Conservation (phyloP, 2,329 filamentous ascomycete genomes). For the Exophiala aquamarina region DNA sequence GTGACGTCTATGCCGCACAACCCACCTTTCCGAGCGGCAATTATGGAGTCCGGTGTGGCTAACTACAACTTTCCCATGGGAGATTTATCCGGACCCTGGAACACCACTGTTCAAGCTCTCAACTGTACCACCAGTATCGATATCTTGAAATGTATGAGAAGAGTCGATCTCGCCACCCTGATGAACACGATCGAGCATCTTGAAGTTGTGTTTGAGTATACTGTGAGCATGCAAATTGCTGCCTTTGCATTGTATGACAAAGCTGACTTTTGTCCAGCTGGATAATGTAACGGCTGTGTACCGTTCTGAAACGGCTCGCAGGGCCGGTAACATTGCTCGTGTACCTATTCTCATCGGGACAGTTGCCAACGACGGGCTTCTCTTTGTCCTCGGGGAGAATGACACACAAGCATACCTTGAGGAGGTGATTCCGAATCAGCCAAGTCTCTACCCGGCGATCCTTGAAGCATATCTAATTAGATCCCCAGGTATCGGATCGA, state of each 20-base stretch:
- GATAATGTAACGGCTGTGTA: slow-evolving; percentile 11
- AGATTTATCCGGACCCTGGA: slow-evolving; percentile 15
- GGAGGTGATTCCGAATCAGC: background rate
- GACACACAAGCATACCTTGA: slow-evolving; percentile 13
- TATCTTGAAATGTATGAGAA: slow-evolving; percentile 11
- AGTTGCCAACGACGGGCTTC: slow-evolving; percentile 27
- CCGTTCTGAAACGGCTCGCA: slow-evolving; percentile 8
- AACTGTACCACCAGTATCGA: too few species aligned
- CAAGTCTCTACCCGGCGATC: slow-evolving; percentile 6
- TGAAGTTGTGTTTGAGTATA: slow-evolving; percentile 1
- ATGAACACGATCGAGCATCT: slow-evolving; percentile 2
- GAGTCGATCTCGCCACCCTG: slow-evolving; percentile 1
- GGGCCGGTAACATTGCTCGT: slow-evolving; percentile 16
- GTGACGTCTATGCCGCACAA: slow-evolving; percentile 19
- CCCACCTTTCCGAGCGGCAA: slow-evolving; percentile 30
- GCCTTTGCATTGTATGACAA: background rate
- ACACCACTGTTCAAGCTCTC: slow-evolving; percentile 16
- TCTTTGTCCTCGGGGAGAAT: slow-evolving; percentile 21
- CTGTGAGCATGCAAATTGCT: background rate
- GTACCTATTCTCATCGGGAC: slow-evolving; percentile 30
- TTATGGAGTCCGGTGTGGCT: slow-evolving; percentile 29
- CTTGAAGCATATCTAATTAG: slow-evolving; percentile 19
- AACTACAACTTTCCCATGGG: slow-evolving; percentile 20
- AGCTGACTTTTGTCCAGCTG: slow-evolving; percentile 17
- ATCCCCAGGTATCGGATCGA: slow-evolving; percentile 12